Evolutionary conservation across 2,329 filamentous ascomycete genomes (phyloP).

Genomic region (Capronia americana): DNA sequence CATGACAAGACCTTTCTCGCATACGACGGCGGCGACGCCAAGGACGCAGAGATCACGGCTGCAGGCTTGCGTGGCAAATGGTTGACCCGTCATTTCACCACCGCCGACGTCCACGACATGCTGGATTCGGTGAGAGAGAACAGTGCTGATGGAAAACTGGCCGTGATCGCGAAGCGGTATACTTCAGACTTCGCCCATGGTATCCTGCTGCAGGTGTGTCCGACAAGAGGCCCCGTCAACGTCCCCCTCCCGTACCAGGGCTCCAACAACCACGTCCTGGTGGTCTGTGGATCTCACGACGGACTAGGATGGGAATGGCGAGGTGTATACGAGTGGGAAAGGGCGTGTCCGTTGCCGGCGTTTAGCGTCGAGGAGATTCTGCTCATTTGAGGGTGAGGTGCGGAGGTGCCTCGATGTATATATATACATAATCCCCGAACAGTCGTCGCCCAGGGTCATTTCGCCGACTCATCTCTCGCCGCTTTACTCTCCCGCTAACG

Average conservation of each 20-base stretch:
- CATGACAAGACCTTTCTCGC: neutral
- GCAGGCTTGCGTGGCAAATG: neutral
- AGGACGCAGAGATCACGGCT: neutral
- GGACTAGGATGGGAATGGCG: neutral
- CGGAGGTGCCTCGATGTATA: no score
- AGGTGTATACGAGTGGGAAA: neutral
- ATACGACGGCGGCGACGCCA: conserved; percentile 1
- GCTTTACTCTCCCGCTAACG: no score
- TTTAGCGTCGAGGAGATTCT: neutral
- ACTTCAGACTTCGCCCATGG: neutral
- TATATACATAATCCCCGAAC: no score
- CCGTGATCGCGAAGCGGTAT: neutral
- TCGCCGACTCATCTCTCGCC: no score
- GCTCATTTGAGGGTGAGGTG: no score
- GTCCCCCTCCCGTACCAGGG: neutral
- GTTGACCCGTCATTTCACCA: neutral
- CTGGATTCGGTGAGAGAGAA: neutral
- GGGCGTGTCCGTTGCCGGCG: neutral
- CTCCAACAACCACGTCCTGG: neutral
- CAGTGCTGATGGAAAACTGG: neutral
- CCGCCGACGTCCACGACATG: neutral
- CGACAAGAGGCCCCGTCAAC: neutral
- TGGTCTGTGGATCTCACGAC: conserved; percentile 5
- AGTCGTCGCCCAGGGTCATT: no score
- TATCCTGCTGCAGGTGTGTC: neutral